Conservation (phyloP, 441 rosid species). For the Erodium moschatum region DNA sequence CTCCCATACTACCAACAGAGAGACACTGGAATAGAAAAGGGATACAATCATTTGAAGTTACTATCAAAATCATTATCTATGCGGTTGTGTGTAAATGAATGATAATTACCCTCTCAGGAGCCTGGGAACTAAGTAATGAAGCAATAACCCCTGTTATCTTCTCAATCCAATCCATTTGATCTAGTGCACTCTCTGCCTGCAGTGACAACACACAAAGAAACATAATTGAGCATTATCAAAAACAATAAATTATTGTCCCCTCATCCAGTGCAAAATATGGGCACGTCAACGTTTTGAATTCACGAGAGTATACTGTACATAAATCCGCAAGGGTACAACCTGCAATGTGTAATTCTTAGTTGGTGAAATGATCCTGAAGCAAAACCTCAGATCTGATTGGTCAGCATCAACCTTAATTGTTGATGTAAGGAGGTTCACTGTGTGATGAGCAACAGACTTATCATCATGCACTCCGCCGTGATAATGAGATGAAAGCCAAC, state of each 20-base stretch:
- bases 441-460: constrained; percentile 97
- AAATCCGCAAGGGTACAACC: constrained; percentile 38
- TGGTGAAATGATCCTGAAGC: constrained; percentile 98
- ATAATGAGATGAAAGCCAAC: constrained; percentile 88
- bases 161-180: constrained; percentile 99
- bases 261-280: constrained; percentile 12
- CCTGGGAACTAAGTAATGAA: constrained; percentile 92
- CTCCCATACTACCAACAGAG: constrained; percentile 73
- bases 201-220: constrained; percentile 59
- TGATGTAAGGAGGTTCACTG: constrained; percentile 97
- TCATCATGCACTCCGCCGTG: constrained; percentile 96
- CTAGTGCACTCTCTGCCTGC: constrained; percentile 99
- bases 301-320: background rate
- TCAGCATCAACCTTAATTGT: constrained; percentile 95
- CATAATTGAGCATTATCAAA: constrained; percentile 27
- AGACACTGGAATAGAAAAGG: constrained; percentile 52
- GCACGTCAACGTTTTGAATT: background rate
- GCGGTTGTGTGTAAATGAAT: constrained; percentile 13
- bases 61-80: constrained; percentile 13
- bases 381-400: constrained; percentile 93
- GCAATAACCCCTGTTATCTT: constrained; percentile 99
- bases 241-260: background rate
- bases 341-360: constrained; percentile 93
- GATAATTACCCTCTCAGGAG: constrained; percentile 73
- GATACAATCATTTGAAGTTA: constrained; percentile 24